These are phyloP conservation scores for Globisporangium acanthophoron DNA, from an alignment of 352 stramenopile genomes.

Conservation along the genomic window DNA sequence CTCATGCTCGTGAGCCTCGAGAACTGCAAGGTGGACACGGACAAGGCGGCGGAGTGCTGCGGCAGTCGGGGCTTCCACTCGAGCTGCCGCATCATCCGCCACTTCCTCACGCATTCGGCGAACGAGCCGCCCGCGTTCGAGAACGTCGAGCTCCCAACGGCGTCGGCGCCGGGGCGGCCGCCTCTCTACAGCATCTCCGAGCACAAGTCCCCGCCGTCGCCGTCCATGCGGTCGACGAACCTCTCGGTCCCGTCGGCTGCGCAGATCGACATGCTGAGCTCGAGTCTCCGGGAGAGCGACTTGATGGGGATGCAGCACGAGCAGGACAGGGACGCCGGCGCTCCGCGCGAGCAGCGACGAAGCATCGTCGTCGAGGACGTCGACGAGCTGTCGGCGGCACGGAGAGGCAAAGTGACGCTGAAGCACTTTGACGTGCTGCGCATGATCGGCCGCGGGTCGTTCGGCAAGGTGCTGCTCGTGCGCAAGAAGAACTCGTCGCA, in stretches of 20 bases:
- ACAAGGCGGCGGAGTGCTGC: constrained; percentile 54
- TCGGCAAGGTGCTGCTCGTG: constrained; percentile 90
- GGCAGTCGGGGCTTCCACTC: constrained; percentile 59
- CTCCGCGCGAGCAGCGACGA: constrained; percentile 30
- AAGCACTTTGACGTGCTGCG: constrained; percentile 85
- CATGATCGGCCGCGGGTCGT: constrained; percentile 91
- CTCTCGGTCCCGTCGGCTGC: constrained; percentile 14
- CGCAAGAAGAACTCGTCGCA: constrained; percentile 73
- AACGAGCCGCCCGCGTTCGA: constrained; percentile 73
- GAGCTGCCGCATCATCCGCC: constrained; percentile 59
- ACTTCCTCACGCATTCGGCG: constrained; percentile 71
- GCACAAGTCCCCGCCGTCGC: constrained; percentile 24
- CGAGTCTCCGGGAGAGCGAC: constrained; percentile 35
- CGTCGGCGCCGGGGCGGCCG: not conserved
- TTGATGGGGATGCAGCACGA: constrained; percentile 25
- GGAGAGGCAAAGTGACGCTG: constrained; percentile 61
- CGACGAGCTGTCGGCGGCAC: constrained; percentile 33
- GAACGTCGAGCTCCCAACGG: constrained; percentile 26
- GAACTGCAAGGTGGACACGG: constrained; percentile 73
- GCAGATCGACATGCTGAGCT: constrained; percentile 42
- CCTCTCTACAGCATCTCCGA: constrained; percentile 53
- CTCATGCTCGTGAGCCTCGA: constrained; percentile 78
- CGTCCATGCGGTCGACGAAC: constrained; percentile 10
- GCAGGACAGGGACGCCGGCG: constrained; percentile 8
- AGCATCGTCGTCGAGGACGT: constrained; percentile 69